Evolutionary conservation across 768 basidiomycete species (phyloP).

Genomic region (Leccinellum rugosiceps): DNA sequence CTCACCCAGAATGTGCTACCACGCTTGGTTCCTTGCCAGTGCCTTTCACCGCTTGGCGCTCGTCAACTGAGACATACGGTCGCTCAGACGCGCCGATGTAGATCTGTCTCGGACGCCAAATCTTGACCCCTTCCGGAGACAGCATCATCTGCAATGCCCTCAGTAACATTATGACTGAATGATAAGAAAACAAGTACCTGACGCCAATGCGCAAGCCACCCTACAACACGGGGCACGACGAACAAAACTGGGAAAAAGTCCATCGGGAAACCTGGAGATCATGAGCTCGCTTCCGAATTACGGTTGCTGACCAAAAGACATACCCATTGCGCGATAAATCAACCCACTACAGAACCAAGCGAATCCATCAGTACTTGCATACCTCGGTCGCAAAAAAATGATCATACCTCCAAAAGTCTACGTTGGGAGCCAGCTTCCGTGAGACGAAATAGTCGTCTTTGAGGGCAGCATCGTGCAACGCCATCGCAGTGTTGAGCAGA

Average conservation of each 20-base stretch:
- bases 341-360: slow-evolving; percentile 51
- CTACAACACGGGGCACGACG: slow-evolving; percentile 87
- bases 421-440: slow-evolving; percentile 82
- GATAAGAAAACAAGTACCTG: slow-evolving; percentile 45
- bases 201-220: slow-evolving; percentile 92
- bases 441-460: slow-evolving; percentile 87
- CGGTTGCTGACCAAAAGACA: slow-evolving; percentile 14
- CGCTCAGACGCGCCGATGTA: slow-evolving; percentile 76
- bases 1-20: slow-evolving; percentile 76
- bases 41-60: slow-evolving; percentile 54
- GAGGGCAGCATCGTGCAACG: slow-evolving; percentile 83
- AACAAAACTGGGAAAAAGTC: slow-evolving; percentile 96
- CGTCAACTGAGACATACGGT: slow-evolving; percentile 65
- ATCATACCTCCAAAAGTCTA: slow-evolving; percentile 73
- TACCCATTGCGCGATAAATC: slow-evolving; percentile 92
- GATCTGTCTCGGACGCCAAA: slow-evolving; percentile 87
- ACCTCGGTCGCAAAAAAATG: neutral
- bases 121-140: slow-evolving; percentile 84
- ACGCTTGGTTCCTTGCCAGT: slow-evolving; percentile 56
- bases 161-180: neutral
- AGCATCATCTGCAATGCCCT: slow-evolving; percentile 76
- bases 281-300: neutral
- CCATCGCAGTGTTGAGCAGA: slow-evolving; percentile 85
- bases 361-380: neutral
- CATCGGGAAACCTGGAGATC: slow-evolving; percentile 71